Percentiles rank a stretch among this genome's conserved stretches.
Conservation (phyloP, 2,329 filamentous ascomycete species). For the Cephalotrichum gorgonifer region DNA sequence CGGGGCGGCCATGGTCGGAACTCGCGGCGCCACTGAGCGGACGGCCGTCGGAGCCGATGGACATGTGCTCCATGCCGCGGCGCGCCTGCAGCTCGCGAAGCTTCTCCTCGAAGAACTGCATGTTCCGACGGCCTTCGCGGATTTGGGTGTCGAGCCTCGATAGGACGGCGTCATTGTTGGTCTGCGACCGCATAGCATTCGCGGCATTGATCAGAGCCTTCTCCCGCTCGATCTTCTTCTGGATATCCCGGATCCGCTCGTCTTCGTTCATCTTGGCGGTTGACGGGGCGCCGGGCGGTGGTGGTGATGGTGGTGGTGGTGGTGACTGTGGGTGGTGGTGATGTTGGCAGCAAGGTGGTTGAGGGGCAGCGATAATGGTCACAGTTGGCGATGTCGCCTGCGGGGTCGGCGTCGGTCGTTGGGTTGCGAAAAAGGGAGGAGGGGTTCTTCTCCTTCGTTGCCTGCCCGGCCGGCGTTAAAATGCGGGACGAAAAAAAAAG, state of each 20-base stretch:
- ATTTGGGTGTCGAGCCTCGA: constrained; percentile 89
- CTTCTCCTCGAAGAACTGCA: constrained; percentile 91
- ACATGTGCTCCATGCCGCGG: constrained; percentile 59
- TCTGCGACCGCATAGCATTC: constrained; percentile 90
- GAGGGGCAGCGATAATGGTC: too few species aligned
- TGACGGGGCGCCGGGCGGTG: constrained; percentile 3
- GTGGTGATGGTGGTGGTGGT: background rate
- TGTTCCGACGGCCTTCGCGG: constrained; percentile 83
- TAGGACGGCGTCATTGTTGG: constrained; percentile 83
- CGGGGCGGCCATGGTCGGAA: constrained; percentile 31
- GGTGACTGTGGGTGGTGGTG: background rate
- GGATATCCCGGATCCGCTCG: constrained; percentile 65
- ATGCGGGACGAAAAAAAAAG: background rate
- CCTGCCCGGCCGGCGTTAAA: background rate
- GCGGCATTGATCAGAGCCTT: constrained; percentile 90
- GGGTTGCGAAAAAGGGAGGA: too few species aligned
- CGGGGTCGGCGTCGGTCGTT: too few species aligned
- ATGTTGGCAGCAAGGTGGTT: background rate
- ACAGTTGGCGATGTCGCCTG: too few species aligned
- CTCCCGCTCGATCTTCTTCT: constrained; percentile 96
- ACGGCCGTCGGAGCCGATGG: constrained; percentile 37
- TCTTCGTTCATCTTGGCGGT: constrained; percentile 51
- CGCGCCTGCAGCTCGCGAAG: constrained; percentile 82
- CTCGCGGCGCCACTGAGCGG: constrained; percentile 35
- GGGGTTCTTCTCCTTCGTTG: too few species aligned